Percentiles rank a stretch among this genome's conserved stretches.
Evolutionary conservation across 306 rosid species (phyloP).

Genomic region (Fagus sylvatica): DNA sequence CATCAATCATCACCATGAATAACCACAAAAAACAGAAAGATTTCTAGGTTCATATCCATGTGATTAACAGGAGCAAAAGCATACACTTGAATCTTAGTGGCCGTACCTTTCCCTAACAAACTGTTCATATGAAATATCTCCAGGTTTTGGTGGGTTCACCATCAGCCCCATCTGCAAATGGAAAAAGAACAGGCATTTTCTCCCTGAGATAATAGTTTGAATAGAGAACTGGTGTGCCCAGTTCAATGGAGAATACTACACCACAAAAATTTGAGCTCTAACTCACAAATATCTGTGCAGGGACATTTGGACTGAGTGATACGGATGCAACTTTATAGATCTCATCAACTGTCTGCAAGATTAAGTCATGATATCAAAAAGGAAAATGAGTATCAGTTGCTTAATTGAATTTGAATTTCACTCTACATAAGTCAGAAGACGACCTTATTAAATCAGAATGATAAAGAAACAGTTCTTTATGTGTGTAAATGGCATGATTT

Average conservation of each 20-base stretch:
- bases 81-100: slow-evolving; percentile 20
- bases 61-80: slow-evolving; percentile 1
- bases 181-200: slow-evolving; percentile 19
- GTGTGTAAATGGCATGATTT: background rate
- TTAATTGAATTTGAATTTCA: slow-evolving; percentile 7
- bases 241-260: slow-evolving; percentile 7
- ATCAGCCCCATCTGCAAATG: slow-evolving; percentile 87
- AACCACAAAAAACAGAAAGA: background rate
- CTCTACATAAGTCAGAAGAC: background rate
- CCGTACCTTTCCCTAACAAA: slow-evolving; percentile 82
- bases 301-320: slow-evolving; percentile 96
- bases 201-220: slow-evolving; percentile 9
- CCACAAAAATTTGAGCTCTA: slow-evolving; percentile 27
- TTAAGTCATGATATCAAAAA: slow-evolving; percentile 25
- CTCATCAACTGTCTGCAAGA: slow-evolving; percentile 93
- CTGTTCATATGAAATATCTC: slow-evolving; percentile 91
- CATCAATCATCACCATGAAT: background rate
- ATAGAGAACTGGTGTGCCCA: background rate
- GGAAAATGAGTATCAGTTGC: slow-evolving; percentile 24
- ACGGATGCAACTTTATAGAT: slow-evolving; percentile 87
- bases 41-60: background rate
- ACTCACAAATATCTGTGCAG: slow-evolving; percentile 99
- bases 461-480: background rate
- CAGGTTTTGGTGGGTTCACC: slow-evolving; percentile 92
- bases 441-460: background rate